Percentiles rank a stretch among this genome's conserved stretches.
Evolutionary conservation across 1,284 basidiomycete genomes (phyloP).

Genomic region (Tilletia horrida): DNA sequence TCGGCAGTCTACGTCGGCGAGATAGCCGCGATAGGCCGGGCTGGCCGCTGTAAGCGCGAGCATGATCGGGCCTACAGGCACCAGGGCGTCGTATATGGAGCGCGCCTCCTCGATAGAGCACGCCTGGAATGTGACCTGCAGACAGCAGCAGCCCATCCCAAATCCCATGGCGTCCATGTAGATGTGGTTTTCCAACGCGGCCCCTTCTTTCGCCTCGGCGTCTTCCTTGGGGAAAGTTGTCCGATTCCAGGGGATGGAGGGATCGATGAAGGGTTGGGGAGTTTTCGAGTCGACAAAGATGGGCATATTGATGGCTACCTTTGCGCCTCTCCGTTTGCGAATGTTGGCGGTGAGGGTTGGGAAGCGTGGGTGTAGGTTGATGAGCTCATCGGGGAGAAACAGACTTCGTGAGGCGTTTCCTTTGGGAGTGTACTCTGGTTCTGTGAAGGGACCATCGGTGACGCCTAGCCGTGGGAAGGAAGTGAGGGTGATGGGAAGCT

Average conservation of each 20-base stretch:
- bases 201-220: constrained; percentile 78
- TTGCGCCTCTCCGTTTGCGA: constrained; percentile 78
- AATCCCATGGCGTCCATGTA: constrained; percentile 99
- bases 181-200: constrained; percentile 83
- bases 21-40: constrained; percentile 87
- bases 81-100: constrained; percentile 86
- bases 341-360: constrained; percentile 98
- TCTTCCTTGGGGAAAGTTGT: constrained; percentile 72
- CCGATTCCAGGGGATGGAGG: constrained; percentile 80
- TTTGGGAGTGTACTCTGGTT: constrained; percentile 74
- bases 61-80: constrained; percentile 91
- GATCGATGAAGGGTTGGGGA: constrained; percentile 82
- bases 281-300: constrained; percentile 85
- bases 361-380: constrained; percentile 94
- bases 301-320: constrained; percentile 93
- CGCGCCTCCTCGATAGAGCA: constrained; percentile 88
- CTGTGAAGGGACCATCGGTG: constrained; percentile 74
- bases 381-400: constrained; percentile 92
- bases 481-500: constrained; percentile 87
- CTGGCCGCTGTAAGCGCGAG: constrained; percentile 92
- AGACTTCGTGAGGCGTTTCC: constrained; percentile 82
- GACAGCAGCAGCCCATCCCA: constrained; percentile 97
- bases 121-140: constrained; percentile 96
- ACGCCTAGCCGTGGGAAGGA: constrained; percentile 91
- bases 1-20: constrained; percentile 93